Base-by-base conservation (phyloP, 306 rosid species). In the Fagus crenata region DNA sequence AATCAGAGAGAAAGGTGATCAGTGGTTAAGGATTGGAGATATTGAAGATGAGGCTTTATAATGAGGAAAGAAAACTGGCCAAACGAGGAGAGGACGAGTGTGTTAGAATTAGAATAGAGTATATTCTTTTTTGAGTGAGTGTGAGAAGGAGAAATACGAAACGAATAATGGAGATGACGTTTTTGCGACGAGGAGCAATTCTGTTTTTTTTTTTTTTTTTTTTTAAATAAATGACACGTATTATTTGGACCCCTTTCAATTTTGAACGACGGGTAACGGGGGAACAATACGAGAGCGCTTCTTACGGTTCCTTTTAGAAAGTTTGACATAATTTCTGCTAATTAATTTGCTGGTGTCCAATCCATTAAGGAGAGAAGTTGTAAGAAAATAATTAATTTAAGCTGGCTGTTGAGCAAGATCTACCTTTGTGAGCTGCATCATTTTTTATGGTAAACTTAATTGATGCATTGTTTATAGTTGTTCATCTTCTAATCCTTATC, bases 51-150 rank as follows among this genome's bases (percentile, higher is more conserved):
- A 39, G 9, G 18, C 33, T 49, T 32, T 59, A 77, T 75, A 81
- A 18, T 28, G 18, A 28, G 7, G 22, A 28, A 58, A 31, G 18
- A 36, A 54, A 32, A 71, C n/a, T 56, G 73, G 37, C 33, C 51
- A 74, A 64, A 71, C 75, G 39, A 61, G 35, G 55, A 53, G 71
- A 55, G 54, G 72, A 77, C 75, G 81, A 46, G 81, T 49, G 83
- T 53, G 64, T 81, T 81, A 42, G 8, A 11, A 42, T 7, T 6
- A 7, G 49, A 43, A 2, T 43, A 43, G 6, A 64, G 49, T 64
- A 37, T 65, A 60, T 33, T 61, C 68, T 61, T 32, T 82, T 67
- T 8, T 46, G 15, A 11, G n/a, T 1, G 56, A 36, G 79, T 49
- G 49, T 49, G 49, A 49, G 9, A 5, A 74, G 36, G 58, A 35